phyloP scores from a whole-genome alignment of 768 basidiomycete genomes.

The Leccinum sublutescens region DNA sequence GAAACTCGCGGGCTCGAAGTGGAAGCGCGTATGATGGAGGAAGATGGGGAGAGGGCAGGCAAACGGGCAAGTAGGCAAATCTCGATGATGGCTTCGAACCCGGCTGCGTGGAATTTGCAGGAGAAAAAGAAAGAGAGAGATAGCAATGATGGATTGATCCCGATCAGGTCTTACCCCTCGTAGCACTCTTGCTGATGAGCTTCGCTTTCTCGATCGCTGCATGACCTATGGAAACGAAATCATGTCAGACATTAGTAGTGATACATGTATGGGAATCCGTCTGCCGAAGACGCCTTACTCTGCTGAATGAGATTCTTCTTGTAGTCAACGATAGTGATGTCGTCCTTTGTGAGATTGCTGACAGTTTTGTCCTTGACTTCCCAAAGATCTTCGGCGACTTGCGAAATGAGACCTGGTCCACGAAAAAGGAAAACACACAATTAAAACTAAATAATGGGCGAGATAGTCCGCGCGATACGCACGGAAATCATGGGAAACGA shows the following conservation, averaged over 20 bases:
- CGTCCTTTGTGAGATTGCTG: conserved; percentile 85
- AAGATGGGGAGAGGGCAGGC: neutral
- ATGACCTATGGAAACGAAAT: conserved; percentile 49
- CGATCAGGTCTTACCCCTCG: conserved; percentile 63
- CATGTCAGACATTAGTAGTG: neutral
- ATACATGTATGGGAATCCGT: neutral
- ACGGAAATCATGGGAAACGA: conserved; percentile 99
- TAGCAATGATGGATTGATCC: neutral
- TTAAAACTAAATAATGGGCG: conserved; percentile 2
- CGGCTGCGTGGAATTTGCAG: neutral
- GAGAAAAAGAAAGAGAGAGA: neutral
- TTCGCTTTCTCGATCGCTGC: conserved; percentile 91
- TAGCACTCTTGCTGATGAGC: conserved; percentile 81
- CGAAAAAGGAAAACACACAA: conserved; percentile 11
- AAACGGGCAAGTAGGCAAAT: neutral
- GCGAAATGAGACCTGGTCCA: conserved; percentile 79
- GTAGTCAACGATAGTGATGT: conserved; percentile 91
- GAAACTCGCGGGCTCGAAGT: conserved; percentile 1
- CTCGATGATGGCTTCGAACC: conserved; percentile 1
- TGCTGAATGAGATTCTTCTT: conserved; percentile 82
- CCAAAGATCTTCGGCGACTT: conserved; percentile 99
- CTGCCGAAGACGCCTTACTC: conserved; percentile 46
- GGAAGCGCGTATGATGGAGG: neutral
- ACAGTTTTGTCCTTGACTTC: conserved; percentile 96
- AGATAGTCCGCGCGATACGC: conserved; percentile 32